phyloP scores from a whole-genome alignment of 2,329 filamentous ascomycete species.

The Acrocalymma vagum region DNA sequence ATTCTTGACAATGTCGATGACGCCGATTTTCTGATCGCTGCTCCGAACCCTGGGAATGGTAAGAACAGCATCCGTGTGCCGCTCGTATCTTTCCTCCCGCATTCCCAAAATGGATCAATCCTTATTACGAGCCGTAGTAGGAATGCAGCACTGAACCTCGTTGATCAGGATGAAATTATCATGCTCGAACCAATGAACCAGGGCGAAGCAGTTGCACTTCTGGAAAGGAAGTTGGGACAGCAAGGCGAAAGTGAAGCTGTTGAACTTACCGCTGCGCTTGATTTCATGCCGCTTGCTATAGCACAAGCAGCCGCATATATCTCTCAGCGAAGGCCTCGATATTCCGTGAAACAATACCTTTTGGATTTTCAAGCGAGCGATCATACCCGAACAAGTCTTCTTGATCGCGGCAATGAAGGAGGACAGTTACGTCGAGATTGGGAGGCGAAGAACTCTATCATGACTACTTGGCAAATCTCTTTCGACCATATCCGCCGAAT shows the following conservation, averaged over 20 bases:
- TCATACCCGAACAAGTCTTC: constrained; percentile 15
- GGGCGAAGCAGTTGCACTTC: constrained; percentile 5
- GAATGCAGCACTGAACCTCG: constrained; percentile 6
- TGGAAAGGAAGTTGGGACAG: constrained; percentile 10
- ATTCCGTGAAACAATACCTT: constrained; percentile 44
- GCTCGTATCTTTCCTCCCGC: constrained; percentile 19
- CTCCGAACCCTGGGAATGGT: too few species aligned
- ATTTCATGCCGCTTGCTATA: constrained; percentile 13
- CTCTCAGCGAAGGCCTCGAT: constrained; percentile 3
- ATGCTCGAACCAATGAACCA: constrained; percentile 12
- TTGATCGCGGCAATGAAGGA: constrained; percentile 37
- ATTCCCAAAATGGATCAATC: constrained; percentile 14
- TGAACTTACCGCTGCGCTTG: constrained; percentile 22
- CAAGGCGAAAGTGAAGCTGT: not conserved
- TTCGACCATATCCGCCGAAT: constrained; percentile 43
- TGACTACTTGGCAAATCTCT: constrained; percentile 43
- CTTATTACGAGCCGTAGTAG: constrained; percentile 10
- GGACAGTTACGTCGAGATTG: constrained; percentile 40
- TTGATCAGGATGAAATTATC: constrained; percentile 6
- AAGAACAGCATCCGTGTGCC: too few species aligned
- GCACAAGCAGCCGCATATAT: constrained; percentile 41
- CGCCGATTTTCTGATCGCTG: constrained; percentile 6
- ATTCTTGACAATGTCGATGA: constrained; percentile 34
- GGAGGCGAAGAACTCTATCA: constrained; percentile 43
- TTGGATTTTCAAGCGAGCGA: constrained; percentile 42